A percentile compares a stretch with the other conserved stretches of the same genome.
Evolutionary conservation across 371 early-diverging fungal genomes (phyloP).

Genomic region (Rhizopus arrhizus): DNA sequence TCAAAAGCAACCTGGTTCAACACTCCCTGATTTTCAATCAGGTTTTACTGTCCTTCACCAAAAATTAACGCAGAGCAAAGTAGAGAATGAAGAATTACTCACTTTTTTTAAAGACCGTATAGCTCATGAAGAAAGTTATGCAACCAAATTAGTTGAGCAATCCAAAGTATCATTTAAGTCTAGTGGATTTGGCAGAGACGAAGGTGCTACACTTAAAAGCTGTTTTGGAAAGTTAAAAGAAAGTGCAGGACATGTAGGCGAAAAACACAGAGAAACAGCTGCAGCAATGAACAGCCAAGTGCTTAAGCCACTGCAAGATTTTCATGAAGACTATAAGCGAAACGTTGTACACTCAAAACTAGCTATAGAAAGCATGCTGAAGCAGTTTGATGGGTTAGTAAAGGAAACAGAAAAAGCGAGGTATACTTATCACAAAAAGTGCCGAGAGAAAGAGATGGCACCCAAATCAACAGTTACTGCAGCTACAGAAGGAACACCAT

Average conservation of each 20-base stretch:
- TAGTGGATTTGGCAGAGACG: constrained; percentile 72
- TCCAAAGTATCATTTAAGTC: constrained; percentile 36
- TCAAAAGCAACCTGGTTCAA: constrained; percentile 39
- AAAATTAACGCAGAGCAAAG: constrained; percentile 69
- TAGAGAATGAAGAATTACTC: constrained; percentile 75
- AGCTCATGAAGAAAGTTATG: constrained; percentile 67
- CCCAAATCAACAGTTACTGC: background rate
- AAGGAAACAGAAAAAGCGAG: constrained; percentile 56
- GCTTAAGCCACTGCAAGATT: constrained; percentile 62
- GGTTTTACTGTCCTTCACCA: constrained; percentile 68
- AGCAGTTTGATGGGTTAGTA: constrained; percentile 56
- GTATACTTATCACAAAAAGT: constrained; percentile 49
- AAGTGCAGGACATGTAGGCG: constrained; percentile 60
- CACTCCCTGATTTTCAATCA: constrained; percentile 46
- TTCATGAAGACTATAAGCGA: constrained; percentile 60
- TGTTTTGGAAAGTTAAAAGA: constrained; percentile 66
- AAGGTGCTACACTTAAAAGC: constrained; percentile 70
- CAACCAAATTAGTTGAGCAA: constrained; percentile 58
- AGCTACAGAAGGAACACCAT: background rate
- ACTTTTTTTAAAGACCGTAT: constrained; percentile 68
- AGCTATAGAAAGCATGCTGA: constrained; percentile 59
- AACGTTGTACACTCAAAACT: constrained; percentile 61
- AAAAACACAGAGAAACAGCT: constrained; percentile 61
- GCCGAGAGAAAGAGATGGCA: constrained; percentile 35
- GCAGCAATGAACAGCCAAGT: constrained; percentile 58